phyloP scores from a whole-genome alignment of 352 stramenopile species.

The Pythium vanterpoolii region DNA sequence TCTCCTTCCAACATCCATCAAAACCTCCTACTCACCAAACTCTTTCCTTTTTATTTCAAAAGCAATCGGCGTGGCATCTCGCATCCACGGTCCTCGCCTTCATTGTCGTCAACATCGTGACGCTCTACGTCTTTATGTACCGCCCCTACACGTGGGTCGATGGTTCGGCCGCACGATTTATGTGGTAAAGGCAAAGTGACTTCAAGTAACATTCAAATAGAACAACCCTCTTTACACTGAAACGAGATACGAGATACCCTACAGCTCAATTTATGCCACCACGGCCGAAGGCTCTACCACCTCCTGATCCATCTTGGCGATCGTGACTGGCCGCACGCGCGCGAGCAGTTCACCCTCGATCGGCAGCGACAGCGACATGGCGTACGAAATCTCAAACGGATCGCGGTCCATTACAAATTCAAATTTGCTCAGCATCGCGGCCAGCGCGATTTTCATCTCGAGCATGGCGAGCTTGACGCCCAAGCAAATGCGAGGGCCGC shows the following conservation, averaged over 20 bases:
- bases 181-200: constrained; percentile 58
- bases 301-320: neutral
- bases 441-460: constrained; percentile 61
- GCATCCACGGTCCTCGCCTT: constrained; percentile 42
- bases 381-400: constrained; percentile 39
- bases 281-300: neutral
- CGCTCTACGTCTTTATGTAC: constrained; percentile 72
- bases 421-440: constrained; percentile 48
- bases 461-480: constrained; percentile 61
- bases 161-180: constrained; percentile 75
- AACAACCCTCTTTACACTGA: neutral
- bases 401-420: constrained; percentile 42
- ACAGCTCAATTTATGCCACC: neutral
- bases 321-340: neutral
- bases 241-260: neutral
- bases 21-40: neutral
- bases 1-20: neutral
- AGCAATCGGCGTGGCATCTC: constrained; percentile 57
- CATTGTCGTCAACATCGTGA: constrained; percentile 55
- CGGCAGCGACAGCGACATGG: constrained; percentile 41
- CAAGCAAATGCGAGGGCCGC: constrained; percentile 60
- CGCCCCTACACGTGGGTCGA: constrained; percentile 76
- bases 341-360: constrained; percentile 31
- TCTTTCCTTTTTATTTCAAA: constrained; percentile 9
- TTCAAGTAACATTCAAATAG: neutral